Percentiles rank a stretch among this genome's conserved stretches.
Evolutionary conservation across 164 flowering plant species (phyloP).

Genomic region (Houttuynia cordata): DNA sequence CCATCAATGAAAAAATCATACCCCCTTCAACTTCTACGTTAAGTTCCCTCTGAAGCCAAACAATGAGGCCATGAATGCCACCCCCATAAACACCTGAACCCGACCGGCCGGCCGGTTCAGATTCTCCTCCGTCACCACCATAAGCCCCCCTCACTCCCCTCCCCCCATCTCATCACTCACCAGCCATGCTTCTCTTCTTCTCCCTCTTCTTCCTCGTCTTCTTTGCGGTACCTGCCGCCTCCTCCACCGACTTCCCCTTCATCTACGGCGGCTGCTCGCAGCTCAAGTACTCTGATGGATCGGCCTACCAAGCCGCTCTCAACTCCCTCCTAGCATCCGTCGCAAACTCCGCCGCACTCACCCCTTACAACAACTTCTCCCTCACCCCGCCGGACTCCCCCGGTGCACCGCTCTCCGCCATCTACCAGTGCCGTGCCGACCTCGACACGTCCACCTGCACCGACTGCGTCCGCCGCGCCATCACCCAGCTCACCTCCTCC

Average conservation of each 20-base stretch:
- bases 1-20: too few relatives aligned
- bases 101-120: too few relatives aligned
- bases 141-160: background rate
- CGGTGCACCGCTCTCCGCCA: slow-evolving; percentile 48
- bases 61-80: too few relatives aligned
- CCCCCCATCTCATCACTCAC: background rate
- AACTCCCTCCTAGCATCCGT: slow-evolving; percentile 79
- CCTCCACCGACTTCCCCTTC: slow-evolving; percentile 39
- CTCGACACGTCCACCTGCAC: slow-evolving; percentile 78
- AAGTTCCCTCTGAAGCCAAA: too few relatives aligned
- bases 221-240: slow-evolving; percentile 8
- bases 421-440: slow-evolving; percentile 89
- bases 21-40: too few relatives aligned
- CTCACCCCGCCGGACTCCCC: slow-evolving; percentile 32
- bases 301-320: slow-evolving; percentile 54
- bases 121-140: too few relatives aligned
- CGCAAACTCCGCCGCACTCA: slow-evolving; percentile 75
- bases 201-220: slow-evolving; percentile 13
- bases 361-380: slow-evolving; percentile 74
- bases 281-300: slow-evolving; percentile 30
- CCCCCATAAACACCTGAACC: too few relatives aligned
- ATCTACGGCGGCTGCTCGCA: slow-evolving; percentile 81
- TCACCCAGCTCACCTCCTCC: slow-evolving; percentile 27
- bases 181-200: background rate
- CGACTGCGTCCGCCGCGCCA: slow-evolving; percentile 47